Percentiles rank a stretch among this genome's conserved stretches.
These are phyloP conservation scores for Vinca major DNA, from an alignment of 305 asterid genomes.

Conservation along the genomic window DNA sequence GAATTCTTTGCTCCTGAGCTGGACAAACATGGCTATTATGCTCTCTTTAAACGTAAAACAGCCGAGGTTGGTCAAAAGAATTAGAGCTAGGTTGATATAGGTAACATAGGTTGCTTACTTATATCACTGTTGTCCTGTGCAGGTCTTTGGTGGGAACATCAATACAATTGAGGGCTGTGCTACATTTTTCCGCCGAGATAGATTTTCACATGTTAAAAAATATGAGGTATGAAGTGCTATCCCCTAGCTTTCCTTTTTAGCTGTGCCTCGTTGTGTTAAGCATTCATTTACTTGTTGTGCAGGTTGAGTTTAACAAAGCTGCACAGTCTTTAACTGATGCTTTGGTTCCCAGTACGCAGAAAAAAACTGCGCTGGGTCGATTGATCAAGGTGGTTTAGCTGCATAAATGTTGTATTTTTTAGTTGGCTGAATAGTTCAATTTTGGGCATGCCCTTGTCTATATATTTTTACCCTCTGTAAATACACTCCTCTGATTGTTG, in stretches of 20 bases:
- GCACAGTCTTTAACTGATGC: conserved; percentile 94
- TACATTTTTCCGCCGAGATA: conserved; percentile 94
- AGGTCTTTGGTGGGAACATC: conserved; percentile 59
- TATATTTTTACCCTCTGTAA: background rate
- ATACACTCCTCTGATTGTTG: background rate
- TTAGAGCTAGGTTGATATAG: conserved; percentile 8
- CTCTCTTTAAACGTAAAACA: conserved; percentile 67
- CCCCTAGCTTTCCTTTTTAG: background rate
- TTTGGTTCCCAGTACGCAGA: conserved; percentile 70
- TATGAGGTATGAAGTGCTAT: conserved; percentile 55
- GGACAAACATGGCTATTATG: conserved; percentile 95
- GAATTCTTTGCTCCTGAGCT: conserved; percentile 90
- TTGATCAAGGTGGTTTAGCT: conserved; percentile 60
- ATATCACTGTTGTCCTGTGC: conserved; percentile 18
- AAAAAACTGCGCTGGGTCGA: conserved; percentile 69
- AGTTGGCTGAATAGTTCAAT: background rate
- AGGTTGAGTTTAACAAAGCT: conserved; percentile 98
- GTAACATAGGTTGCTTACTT: conserved; percentile 16
- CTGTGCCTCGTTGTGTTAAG: conserved; percentile 11
- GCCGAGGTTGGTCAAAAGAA: conserved; percentile 57
- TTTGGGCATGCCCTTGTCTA: background rate
- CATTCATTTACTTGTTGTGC: conserved; percentile 17
- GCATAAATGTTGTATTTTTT: background rate
- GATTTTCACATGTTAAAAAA: conserved; percentile 87
- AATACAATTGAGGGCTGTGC: conserved; percentile 80